phyloP scores from a whole-genome alignment of 805 yeast species.

The Metschnikowia aberdeeniae region DNA sequence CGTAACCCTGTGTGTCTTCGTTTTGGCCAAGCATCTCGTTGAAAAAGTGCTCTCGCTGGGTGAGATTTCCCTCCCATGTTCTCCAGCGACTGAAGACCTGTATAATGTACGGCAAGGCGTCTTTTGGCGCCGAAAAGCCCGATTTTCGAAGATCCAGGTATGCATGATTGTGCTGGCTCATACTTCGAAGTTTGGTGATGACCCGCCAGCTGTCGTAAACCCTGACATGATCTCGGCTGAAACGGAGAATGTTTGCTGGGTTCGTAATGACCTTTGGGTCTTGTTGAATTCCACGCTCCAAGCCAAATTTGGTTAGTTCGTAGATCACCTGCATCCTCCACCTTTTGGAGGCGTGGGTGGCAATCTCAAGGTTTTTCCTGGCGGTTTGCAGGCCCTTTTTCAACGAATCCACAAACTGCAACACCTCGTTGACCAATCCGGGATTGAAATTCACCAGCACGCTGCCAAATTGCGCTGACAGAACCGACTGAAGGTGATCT shows the following conservation, averaged over 20 bases:
- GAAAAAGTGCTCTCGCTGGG: constrained; percentile 55
- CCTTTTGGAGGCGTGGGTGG: constrained; percentile 11
- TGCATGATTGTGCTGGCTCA: constrained; percentile 54
- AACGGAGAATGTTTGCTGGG: constrained; percentile 76
- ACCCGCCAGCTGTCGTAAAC: constrained; percentile 86
- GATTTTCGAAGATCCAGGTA: constrained; percentile 30
- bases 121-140: constrained; percentile 38
- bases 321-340: constrained; percentile 40
- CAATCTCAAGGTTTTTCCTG: constrained; percentile 14
- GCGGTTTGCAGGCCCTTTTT: constrained; percentile 15
- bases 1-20: background rate
- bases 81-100: constrained; percentile 75
- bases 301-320: constrained; percentile 37
- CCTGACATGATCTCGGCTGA: constrained; percentile 70
- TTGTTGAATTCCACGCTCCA: constrained; percentile 50
- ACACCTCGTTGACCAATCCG: constrained; percentile 22
- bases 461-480: background rate
- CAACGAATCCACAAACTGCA: constrained; percentile 14
- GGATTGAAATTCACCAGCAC: constrained; percentile 13
- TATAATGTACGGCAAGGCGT: constrained; percentile 54
- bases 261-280: constrained; percentile 90
- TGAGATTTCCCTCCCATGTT: constrained; percentile 80
- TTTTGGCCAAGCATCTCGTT: constrained; percentile 17
- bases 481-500: background rate
- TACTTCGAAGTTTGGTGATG: constrained; percentile 72